These are phyloP conservation scores for Trifolium fragiferum DNA, from an alignment of 306 rosid species.

Conservation along the genomic window DNA sequence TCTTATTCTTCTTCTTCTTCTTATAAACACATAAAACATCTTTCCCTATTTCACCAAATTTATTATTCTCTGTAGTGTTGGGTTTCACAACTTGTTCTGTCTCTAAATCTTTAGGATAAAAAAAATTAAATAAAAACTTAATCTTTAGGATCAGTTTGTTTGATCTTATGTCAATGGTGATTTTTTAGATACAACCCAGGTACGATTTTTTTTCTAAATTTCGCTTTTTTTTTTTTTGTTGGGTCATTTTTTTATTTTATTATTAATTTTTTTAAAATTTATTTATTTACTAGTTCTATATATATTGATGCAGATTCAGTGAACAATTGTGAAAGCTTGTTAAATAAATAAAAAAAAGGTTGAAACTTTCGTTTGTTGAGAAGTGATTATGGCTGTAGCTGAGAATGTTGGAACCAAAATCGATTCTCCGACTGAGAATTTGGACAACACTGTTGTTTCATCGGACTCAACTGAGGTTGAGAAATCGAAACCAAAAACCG, in stretches of 20 bases:
- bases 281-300: background rate
- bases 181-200: constrained; percentile 59
- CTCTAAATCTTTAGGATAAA: too few relatives aligned
- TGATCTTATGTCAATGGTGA: constrained; percentile 50
- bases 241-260: background rate
- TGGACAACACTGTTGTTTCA: constrained; percentile 60
- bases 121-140: constrained; percentile 12
- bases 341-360: constrained; percentile 3
- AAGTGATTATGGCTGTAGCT: constrained; percentile 82
- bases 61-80: background rate
- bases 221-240: background rate
- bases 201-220: constrained; percentile 24
- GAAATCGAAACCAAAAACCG: constrained; percentile 64
- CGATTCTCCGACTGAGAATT: constrained; percentile 55
- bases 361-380: constrained; percentile 13
- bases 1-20: constrained; percentile 21
- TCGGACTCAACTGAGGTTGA: constrained; percentile 63
- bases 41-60: constrained; percentile 35
- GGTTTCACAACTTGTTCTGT: constrained; percentile 33
- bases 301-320: constrained; percentile 27
- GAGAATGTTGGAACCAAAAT: constrained; percentile 73
- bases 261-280: background rate
- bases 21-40: constrained; percentile 20
- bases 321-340: constrained; percentile 40
- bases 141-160: constrained; percentile 51